Conservation (phyloP, 495 filamentous ascomycete genomes). For the Neurospora cerealis region DNA sequence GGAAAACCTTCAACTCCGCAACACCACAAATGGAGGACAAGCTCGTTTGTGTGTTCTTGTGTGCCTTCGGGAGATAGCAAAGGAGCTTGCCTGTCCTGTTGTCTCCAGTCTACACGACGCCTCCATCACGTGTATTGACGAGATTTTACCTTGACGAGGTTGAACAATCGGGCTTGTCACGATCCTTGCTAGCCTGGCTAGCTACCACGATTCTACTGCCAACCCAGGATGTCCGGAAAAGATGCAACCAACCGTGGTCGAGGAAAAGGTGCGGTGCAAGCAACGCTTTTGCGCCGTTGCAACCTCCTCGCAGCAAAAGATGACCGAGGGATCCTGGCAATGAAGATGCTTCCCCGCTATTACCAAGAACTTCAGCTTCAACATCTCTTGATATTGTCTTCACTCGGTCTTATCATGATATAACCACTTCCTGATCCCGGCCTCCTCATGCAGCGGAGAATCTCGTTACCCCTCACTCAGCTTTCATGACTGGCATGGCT, state of each 20-base stretch:
- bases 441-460: neutral
- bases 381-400: neutral
- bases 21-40: neutral
- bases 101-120: neutral
- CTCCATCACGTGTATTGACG: neutral
- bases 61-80: neutral
- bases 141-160: neutral
- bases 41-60: neutral
- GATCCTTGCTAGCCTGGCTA: neutral
- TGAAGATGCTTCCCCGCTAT: neutral
- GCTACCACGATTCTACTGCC: neutral
- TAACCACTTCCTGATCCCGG: neutral
- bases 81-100: neutral
- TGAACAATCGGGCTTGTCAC: neutral
- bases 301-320: neutral
- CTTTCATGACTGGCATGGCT: neutral
- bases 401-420: neutral
- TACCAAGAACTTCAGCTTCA: neutral
- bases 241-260: neutral
- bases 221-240: neutral
- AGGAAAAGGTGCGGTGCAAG: neutral
- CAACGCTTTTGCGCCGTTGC: neutral
- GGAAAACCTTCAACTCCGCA: neutral
- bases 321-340: neutral
- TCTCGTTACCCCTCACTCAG: neutral